These are phyloP conservation scores for Venturia oleaginea DNA, from an alignment of 2,329 filamentous ascomycete species.

Conservation along the genomic window DNA sequence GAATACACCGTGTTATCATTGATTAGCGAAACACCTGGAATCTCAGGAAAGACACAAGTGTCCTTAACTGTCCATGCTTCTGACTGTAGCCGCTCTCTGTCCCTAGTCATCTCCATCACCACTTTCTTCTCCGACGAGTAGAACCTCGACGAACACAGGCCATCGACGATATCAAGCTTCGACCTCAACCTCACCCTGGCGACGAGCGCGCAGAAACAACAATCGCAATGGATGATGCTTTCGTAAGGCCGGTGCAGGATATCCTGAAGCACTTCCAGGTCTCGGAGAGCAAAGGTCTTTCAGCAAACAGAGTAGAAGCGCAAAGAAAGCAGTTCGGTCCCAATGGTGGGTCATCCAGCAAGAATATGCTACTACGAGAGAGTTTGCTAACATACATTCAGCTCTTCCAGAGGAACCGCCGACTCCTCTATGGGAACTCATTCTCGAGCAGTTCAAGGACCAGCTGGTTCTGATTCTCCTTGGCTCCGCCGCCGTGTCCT, in stretches of 20 bases:
- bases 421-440: conserved; percentile 90
- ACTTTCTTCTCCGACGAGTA: background rate
- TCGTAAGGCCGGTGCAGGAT: conserved; percentile 39
- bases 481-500: conserved; percentile 86
- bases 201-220: conserved; percentile 2
- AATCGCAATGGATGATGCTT: conserved; percentile 44
- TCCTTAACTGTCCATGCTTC: background rate
- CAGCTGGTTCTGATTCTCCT: conserved; percentile 94
- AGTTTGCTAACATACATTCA: conserved; percentile 24
- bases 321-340: conserved; percentile 42
- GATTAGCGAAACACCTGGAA: background rate
- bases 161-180: background rate
- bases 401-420: conserved; percentile 82
- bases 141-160: background rate
- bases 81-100: background rate
- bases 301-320: conserved; percentile 38
- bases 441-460: conserved; percentile 98
- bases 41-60: background rate
- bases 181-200: background rate
- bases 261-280: conserved; percentile 45
- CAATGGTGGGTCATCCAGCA: conserved; percentile 37
- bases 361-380: conserved; percentile 15
- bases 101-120: background rate
- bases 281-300: conserved; percentile 41
- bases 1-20: background rate